Base-by-base conservation (phyloP, 176 grass and related monocot genomes). In the Typha latifolia region DNA sequence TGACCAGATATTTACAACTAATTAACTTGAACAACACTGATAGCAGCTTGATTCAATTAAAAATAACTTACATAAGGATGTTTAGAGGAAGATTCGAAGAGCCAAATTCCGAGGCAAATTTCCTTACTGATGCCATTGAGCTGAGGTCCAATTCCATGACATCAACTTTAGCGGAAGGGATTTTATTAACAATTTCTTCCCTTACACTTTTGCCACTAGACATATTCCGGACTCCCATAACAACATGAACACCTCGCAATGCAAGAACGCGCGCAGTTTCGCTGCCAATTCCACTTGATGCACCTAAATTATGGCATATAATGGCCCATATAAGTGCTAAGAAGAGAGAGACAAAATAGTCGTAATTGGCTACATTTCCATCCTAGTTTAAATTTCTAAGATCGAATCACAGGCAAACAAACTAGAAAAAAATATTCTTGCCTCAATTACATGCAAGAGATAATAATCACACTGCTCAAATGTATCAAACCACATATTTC, bases 141-240 rank as follows among this genome's bases (percentile, higher is more conserved):
- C 80, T 66, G n/a, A 92, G 81, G 78, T 97, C 88, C 62, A 97
- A 82, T 80, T 89, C 83, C 80, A 89, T 85, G 29, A 97, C 51
- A 29, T 91, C 80, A 49, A 89, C 48, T 63, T 61, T 68, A 3
- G 88, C 88, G 50, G 22, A 18, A 6, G 93, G 88, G 12, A 73
- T 48, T 47, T 87, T 73, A 16, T 80, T 76, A 10, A 84, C 32
- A 62, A 97, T 73, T 31, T 21, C 68, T 48, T 73, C 65, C 53
- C 68, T 85, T 6, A 97, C 78, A 24, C 67, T 9, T 19, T 62
- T 68, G 12, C 75, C 85, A 49, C 74, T 51, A 23, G 78, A 66
- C 48, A 84, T 5, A 79, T 82, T 89, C 65, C 93, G 16, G 37
- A 82, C 93, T 29, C 72, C 88, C 78, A 96, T 96, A 27, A 91